phyloP scores from a whole-genome alignment of 179 eudicot species.

The Sideroxylon spinosum region DNA sequence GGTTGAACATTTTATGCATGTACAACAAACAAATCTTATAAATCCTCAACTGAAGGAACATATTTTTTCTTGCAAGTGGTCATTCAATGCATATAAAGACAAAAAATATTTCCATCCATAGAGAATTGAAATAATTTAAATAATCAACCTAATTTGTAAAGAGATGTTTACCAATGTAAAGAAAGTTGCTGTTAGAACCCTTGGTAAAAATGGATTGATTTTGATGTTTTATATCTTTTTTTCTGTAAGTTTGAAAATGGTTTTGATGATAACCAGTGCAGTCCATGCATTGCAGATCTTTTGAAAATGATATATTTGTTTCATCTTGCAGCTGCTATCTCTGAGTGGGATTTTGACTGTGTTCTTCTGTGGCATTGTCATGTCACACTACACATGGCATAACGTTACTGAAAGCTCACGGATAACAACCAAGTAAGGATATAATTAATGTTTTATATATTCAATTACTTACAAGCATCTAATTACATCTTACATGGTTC shows the following conservation, averaged over 20 bases:
- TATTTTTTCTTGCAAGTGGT: neutral
- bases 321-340: conserved; percentile 53
- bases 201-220: neutral
- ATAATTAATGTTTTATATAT: neutral
- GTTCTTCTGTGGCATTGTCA: conserved; percentile 74
- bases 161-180: neutral
- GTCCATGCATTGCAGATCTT: neutral
- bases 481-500: neutral
- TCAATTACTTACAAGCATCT: neutral
- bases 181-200: neutral
- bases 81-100: neutral
- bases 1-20: neutral
- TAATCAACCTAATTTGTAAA: neutral
- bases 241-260: neutral
- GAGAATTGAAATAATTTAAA: neutral
- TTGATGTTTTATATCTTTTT: neutral
- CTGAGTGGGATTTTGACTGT: conserved; percentile 76
- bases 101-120: neutral
- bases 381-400: conserved; percentile 89
- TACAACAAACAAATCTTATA: neutral
- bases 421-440: conserved; percentile 60
- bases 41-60: neutral
- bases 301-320: conserved; percentile 4
- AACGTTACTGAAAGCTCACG: conserved; percentile 72
- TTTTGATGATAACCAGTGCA: neutral